Evolutionary conservation across 1,139 yeast genomes (phyloP).

Genomic region (Saccharomycopsis hybrid): DNA sequence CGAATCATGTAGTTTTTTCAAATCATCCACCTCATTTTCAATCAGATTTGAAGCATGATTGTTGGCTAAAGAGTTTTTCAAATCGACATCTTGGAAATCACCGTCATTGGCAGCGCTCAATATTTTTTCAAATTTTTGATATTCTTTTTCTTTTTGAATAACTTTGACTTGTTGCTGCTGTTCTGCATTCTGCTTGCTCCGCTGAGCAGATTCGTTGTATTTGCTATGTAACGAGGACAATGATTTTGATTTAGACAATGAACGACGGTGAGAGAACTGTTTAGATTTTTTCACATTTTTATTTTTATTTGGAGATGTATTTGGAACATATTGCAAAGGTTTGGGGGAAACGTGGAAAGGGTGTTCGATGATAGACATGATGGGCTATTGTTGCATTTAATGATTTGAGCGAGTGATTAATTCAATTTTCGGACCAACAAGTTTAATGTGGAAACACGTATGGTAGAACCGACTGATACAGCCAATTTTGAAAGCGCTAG

Average conservation of each 20-base stretch:
- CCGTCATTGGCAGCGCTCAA: constrained; percentile 10
- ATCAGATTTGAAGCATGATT: neutral
- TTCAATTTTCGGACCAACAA: too few relatives aligned
- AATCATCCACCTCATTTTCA: constrained; percentile 6
- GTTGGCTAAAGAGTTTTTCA: neutral
- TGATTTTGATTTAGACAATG: constrained; percentile 16
- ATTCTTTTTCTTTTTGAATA: constrained; percentile 4
- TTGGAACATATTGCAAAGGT: too few relatives aligned
- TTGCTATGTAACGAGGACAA: constrained; percentile 1
- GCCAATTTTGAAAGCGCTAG: too few relatives aligned
- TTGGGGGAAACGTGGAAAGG: too few relatives aligned
- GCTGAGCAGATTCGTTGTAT: neutral
- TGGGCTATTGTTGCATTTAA: too few relatives aligned
- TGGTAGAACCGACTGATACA: too few relatives aligned
- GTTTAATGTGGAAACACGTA: too few relatives aligned
- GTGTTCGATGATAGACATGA: too few relatives aligned
- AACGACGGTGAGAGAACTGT: constrained; percentile 3
- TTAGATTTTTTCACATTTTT: too few relatives aligned
- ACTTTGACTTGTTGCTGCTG: too few relatives aligned
- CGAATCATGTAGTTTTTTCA: constrained; percentile 16
- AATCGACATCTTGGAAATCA: constrained; percentile 21
- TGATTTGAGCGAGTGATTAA: too few relatives aligned
- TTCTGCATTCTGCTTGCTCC: neutral
- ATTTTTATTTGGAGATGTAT: too few relatives aligned
- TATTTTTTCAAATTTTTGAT: constrained; percentile 11